Evolutionary conservation across 192 early-diverging fungal genomes (phyloP).

Genomic region (Cetraspora pellucida): DNA sequence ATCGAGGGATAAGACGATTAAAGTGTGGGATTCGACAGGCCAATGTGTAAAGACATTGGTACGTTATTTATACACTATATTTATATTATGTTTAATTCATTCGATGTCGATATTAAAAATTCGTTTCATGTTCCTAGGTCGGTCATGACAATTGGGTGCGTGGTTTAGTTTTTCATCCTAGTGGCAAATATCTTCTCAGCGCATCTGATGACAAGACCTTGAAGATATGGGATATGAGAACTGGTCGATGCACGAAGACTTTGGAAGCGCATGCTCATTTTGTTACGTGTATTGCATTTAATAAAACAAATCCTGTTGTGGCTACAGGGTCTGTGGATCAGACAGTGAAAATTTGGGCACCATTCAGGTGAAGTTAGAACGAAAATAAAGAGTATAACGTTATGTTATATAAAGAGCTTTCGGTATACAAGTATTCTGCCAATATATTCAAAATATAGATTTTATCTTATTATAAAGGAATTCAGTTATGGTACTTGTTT

Average conservation of each 20-base stretch:
- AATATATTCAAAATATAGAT: no score
- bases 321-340: constrained; percentile 88
- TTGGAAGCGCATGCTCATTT: constrained; percentile 89
- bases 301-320: constrained; percentile 65
- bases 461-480: no score
- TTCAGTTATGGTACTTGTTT: no score
- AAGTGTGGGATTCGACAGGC: constrained; percentile 77
- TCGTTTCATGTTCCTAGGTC: constrained; percentile 47
- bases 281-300: constrained; percentile 82
- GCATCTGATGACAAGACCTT: constrained; percentile 92
- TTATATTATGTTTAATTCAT: background rate
- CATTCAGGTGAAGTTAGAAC: constrained; percentile 19
- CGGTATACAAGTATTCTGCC: no score
- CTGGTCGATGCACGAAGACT: constrained; percentile 79
- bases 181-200: constrained; percentile 78
- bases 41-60: constrained; percentile 80
- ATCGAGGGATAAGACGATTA: constrained; percentile 90
- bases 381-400: no score
- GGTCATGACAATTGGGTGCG: constrained; percentile 96
- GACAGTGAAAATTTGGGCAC: constrained; percentile 71
- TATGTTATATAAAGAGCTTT: no score
- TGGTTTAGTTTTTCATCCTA: constrained; percentile 80
- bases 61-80: constrained; percentile 29
- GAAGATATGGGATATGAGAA: constrained; percentile 85
- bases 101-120: background rate